Evolutionary conservation across 208 protist species (phyloP), one percentile per base, ranked within the genome.

Genomic region (Acanthamoeba lugdunensis): DNA sequence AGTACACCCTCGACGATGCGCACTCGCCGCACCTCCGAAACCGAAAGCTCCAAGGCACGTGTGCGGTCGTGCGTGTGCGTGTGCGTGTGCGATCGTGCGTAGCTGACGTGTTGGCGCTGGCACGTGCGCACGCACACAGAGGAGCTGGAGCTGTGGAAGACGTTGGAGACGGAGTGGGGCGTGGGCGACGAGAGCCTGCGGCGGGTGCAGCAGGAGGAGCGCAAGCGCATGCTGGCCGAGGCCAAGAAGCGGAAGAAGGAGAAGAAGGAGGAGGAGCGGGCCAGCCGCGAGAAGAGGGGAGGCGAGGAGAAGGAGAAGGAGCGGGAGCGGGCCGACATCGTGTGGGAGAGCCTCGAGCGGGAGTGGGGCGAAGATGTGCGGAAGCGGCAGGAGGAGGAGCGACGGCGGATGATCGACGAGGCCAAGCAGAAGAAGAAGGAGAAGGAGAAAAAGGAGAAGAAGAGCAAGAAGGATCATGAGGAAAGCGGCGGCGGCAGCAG

Each of bases 361-460:
- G 69, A 79, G 69, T 79, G 69, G 69, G 69, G 52, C 52, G 79
- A 87, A n/a, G 79, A 87, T 41, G 79, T 87, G 16, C 79, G 79
- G 1, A 87, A 87, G 79, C 79, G 52, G 23, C 79, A 87, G 79
- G 52, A 87, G 79, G 79, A 87, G 41, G 79, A 87, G 50, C 41
- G 79, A n/a, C 41, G 52, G 1, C 79, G 79, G 8, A 87, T 87
- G 79, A 65, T 41, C 37, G 37, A 41, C 37, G 37, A 41, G 37
- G 37, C 37, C 37, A 41, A 41, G 37, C 37, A 41, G 33, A n/a
- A 41, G 28, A 87, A 87, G 52, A 41, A 87, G 33, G 58, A 87
- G 79, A 63, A 87, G 45, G 58, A 87, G 79, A 63, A 87, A 5
- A 87, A 87, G 28, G 45, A 61, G 14, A 87, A 56, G 45, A 63